These are phyloP conservation scores for Glutinoglossum americanum DNA, from an alignment of 495 filamentous ascomycete species.

Conservation along the genomic window DNA sequence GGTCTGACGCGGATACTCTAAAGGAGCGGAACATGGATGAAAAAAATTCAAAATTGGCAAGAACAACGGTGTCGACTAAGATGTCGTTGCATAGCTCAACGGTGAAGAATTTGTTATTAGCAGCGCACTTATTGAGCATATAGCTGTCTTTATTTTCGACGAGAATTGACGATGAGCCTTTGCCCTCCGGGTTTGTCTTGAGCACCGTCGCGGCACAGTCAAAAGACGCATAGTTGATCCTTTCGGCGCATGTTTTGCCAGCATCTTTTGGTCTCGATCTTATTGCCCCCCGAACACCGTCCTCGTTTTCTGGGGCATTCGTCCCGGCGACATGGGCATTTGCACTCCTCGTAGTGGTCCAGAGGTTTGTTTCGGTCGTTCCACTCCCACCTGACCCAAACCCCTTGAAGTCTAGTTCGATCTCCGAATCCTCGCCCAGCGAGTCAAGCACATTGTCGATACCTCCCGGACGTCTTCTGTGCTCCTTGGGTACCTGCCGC, in stretches of 20 bases:
- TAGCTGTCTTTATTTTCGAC: slow-evolving; percentile 97
- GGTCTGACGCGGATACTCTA: slow-evolving; percentile 72
- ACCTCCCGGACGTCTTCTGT: slow-evolving; percentile 27
- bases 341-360: background rate
- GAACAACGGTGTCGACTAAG: slow-evolving; percentile 79
- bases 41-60: slow-evolving; percentile 98
- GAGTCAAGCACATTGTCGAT: slow-evolving; percentile 47
- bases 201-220: slow-evolving; percentile 86
- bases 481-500: slow-evolving; percentile 15
- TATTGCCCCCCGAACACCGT: slow-evolving; percentile 26
- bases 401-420: slow-evolving; percentile 69
- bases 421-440: slow-evolving; percentile 74
- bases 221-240: slow-evolving; percentile 92
- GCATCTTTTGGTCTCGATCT: slow-evolving; percentile 64
- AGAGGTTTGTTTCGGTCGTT: background rate
- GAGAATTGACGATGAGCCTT: slow-evolving; percentile 66
- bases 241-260: slow-evolving; percentile 82
- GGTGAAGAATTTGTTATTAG: slow-evolving; percentile 79
- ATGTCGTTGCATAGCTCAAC: slow-evolving; percentile 85
- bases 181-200: slow-evolving; percentile 68
- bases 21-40: slow-evolving; percentile 87
- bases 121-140: slow-evolving; percentile 82
- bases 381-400: slow-evolving; percentile 22
- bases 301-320: slow-evolving; percentile 13
- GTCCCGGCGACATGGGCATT: background rate